These are phyloP conservation scores for Ambrosiella xylebori DNA, from an alignment of 2,329 filamentous ascomycete species.

Conservation along the genomic window DNA sequence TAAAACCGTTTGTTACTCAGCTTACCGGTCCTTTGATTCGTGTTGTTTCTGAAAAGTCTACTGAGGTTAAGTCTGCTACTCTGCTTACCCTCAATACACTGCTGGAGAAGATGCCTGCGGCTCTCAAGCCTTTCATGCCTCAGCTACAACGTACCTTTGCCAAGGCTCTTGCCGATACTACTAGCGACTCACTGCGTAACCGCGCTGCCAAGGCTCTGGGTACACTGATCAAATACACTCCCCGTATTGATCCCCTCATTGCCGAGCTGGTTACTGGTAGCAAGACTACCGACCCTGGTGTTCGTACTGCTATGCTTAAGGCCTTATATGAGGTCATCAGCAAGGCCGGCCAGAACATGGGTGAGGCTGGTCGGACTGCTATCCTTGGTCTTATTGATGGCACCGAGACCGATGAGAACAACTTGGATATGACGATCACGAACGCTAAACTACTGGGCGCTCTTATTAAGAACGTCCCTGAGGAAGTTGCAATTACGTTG, in stretches of 20 bases:
- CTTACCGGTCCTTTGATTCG: conserved; percentile 95
- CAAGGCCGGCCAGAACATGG: conserved; percentile 91
- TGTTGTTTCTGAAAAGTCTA: conserved; percentile 90
- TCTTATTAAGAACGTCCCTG: conserved; percentile 68
- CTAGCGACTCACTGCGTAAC: conserved; percentile 72
- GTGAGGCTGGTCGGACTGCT: conserved; percentile 69
- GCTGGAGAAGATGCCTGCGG: conserved; percentile 87
- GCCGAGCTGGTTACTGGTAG: conserved; percentile 85
- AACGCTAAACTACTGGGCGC: conserved; percentile 81
- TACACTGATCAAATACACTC: conserved; percentile 87
- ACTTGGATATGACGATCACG: conserved; percentile 67
- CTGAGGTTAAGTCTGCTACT: conserved; percentile 91
- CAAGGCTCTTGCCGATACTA: conserved; percentile 82
- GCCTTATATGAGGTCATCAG: conserved; percentile 91
- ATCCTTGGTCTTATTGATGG: conserved; percentile 72
- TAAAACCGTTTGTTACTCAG: conserved; percentile 91
- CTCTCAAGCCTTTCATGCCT: conserved; percentile 90
- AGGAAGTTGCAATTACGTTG: conserved; percentile 43
- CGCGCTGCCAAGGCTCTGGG: conserved; percentile 87
- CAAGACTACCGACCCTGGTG: conserved; percentile 69
- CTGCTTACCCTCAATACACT: conserved; percentile 86
- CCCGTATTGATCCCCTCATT: conserved; percentile 86
- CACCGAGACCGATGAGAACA: conserved; percentile 56
- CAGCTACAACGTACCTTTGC: conserved; percentile 95
- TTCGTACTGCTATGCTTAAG: conserved; percentile 91